phyloP scores from a whole-genome alignment of 176 grass and related monocot genomes.

The Avena sativa region DNA sequence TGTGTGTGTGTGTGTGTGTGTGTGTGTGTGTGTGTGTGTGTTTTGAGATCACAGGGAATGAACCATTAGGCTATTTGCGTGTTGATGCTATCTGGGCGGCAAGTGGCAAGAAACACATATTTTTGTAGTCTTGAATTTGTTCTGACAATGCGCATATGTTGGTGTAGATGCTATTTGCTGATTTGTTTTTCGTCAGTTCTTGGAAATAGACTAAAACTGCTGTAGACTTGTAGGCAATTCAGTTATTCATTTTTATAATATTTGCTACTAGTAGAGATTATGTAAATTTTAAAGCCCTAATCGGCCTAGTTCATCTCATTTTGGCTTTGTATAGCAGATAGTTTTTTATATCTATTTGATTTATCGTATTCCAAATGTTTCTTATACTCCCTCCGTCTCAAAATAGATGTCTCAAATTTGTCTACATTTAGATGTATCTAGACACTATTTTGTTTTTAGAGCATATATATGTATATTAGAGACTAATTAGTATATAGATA shows the following conservation, averaged over 20 bases:
- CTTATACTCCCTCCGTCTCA: neutral
- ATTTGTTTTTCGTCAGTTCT: neutral
- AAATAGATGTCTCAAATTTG: too few relatives aligned
- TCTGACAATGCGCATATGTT: neutral
- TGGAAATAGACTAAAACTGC: neutral
- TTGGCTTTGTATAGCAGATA: neutral
- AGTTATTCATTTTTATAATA: neutral
- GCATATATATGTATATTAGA: too few relatives aligned
- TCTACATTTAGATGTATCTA: too few relatives aligned
- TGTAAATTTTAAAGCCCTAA: neutral
- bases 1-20: too few relatives aligned
- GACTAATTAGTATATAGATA: too few relatives aligned
- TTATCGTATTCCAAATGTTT: neutral
- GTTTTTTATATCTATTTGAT: neutral
- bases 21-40: too few relatives aligned
- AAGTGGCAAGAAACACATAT: neutral
- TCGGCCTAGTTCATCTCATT: neutral
- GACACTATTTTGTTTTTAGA: too few relatives aligned
- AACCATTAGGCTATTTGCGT: too few relatives aligned
- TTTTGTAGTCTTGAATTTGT: neutral
- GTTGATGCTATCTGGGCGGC: too few relatives aligned
- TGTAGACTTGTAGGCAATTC: neutral
- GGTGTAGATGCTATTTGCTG: neutral
- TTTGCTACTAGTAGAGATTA: neutral
- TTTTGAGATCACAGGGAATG: too few relatives aligned